Base-by-base conservation (phyloP, 768 basidiomycete genomes). In the Psilocybe tampanensis region DNA sequence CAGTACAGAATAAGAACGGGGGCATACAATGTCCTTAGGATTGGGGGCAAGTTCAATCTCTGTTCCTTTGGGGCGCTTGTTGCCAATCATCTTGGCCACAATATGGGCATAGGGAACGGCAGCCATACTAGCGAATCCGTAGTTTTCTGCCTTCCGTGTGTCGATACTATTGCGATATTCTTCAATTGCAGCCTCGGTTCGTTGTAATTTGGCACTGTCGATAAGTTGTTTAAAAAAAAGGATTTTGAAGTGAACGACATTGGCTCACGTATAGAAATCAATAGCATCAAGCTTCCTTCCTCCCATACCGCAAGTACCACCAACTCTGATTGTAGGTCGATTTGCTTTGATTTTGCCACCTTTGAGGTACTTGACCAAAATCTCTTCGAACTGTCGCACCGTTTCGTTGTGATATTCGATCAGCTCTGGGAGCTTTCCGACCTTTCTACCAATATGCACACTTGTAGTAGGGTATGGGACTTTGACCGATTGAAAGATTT, bases 341-440 rank as follows among this genome's bases (percentile, higher is more conserved):
- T 89, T 91, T 64, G 85, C 86, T 47, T 82, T 92, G 34, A 95
- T 79, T 64, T 78, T 84, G 1, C 92, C 93, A 8, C 83, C 87
- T 64, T 94, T 95, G 58, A 98, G 82, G 70, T 97, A 98, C 52
- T 84, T 86, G 55, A 98, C 96, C 29, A 99, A 82, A 48, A 94
- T 81, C 34, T 84, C 79, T 70, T 99, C 97, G 55, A 98, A 84
- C 64, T 96, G 88, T 47, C 90, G 81, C n/a, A 99, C 96, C n/a
- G 93, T 89, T 52, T 86, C 76, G 70, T 98, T 98, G 71, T 95
- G 93, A 64, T 87, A 90, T 55, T 96, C 91, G 60, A 99, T 92
- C 54, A 97, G 77, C 57, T 94, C 88, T 0, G 97, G 94, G 15
- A 98, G 86, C 55, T 86, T 81, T 23, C 95, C 96, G 32, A 98